Conservation (phyloP, 345 rosid species). For the Luvunga scandens region DNA sequence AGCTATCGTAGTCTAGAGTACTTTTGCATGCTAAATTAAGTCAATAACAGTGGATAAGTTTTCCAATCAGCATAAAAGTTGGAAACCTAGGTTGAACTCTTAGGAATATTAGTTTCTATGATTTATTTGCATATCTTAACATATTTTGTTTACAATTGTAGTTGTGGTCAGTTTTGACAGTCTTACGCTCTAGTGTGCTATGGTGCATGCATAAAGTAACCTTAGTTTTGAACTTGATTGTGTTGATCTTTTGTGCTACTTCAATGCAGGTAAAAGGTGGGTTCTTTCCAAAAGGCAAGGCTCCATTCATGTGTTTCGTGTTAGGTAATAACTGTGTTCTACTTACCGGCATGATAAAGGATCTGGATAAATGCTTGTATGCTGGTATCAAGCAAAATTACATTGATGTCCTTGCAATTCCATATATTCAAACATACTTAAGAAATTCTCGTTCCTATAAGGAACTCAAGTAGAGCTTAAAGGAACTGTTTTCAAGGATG, state of each 20-base stretch:
- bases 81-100: not conserved
- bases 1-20: not conserved
- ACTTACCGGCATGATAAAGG: not conserved
- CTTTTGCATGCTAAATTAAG: not conserved
- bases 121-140: not conserved
- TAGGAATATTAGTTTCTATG: not conserved
- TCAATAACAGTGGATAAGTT: not conserved
- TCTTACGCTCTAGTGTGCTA: not conserved
- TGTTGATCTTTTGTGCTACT: slow-evolving; percentile 1
- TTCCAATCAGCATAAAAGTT: not conserved
- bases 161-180: not conserved
- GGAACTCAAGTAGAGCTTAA: not conserved
- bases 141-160: not conserved
- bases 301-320: slow-evolving; percentile 76
- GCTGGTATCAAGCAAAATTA: not conserved
- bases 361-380: not conserved
- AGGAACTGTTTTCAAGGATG: not conserved
- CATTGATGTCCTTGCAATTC: not conserved
- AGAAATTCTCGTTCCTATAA: not conserved
- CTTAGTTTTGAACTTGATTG: not conserved
- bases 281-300: slow-evolving; percentile 33
- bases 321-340: slow-evolving; percentile 45
- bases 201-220: not conserved
- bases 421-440: not conserved
- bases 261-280: slow-evolving; percentile 42